Evolutionary conservation across 768 basidiomycete species (phyloP), one percentile per base, ranked within the genome.

Genomic region (Fomitopsis serialis): DNA sequence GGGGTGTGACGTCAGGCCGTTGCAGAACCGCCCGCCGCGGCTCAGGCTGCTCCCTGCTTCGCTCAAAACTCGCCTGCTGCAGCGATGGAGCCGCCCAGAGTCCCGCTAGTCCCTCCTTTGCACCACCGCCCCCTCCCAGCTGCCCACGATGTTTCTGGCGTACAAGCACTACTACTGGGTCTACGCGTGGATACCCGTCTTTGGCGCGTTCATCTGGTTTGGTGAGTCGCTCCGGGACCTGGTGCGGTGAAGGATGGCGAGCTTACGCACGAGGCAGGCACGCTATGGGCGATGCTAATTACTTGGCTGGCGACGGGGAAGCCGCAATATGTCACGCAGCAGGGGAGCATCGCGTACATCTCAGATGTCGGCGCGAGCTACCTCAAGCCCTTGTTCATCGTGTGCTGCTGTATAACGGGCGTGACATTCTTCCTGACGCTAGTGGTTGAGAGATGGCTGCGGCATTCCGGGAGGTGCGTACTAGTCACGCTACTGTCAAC

Each of bases 371-470:
- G 84, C n/a, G 88, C 89, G 19, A 77, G 77, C 58, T 72, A 76
- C 48, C 70, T 91, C 42, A 90, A 91, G 63, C 89, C 89, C 2
- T 74, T 91, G 35, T 92, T 92, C 61, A 72, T 91, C 47, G 72
- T 76, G 15, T 83, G 82, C 7, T 84, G 82, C 59, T 70, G 73
- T 36, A 76, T 89, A 54, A 88, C 89, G 2, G 82, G 78, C 7
- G 67, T 78, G 2, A 71, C 75, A 0, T 87, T 91, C 66, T 69
- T 86, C 60, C 68, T 83, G 45, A 78, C 80, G 8, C 75, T 90
- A 24, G 58, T 74, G 4, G 61, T 83, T 27, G 86, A 90, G 66
- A 74, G 87, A 45, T 77, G 78, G 60, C 72, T 89, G 32, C 70
- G 87, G 56, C 85, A 90, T 64, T 70, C 75, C 11, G 85, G 85